phyloP scores from a whole-genome alignment of 2,329 filamentous ascomycete genomes.

The Chrysosphaeria jannelii region DNA sequence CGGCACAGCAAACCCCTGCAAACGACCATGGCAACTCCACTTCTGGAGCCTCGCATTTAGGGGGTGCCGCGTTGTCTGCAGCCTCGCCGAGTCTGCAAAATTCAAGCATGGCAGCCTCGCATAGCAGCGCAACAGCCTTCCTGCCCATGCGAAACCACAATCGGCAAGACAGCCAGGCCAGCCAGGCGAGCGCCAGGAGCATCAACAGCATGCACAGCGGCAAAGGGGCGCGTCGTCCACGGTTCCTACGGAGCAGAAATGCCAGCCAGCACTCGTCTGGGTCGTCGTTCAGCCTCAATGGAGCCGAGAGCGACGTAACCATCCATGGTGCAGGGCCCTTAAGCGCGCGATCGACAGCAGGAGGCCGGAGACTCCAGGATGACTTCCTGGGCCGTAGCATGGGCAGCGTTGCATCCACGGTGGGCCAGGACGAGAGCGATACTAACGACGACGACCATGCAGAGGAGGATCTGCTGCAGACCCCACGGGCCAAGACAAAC shows the following conservation, averaged over 20 bases:
- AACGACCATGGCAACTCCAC: background rate
- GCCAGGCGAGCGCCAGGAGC: conserved; percentile 10
- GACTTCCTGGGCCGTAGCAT: conserved; percentile 45
- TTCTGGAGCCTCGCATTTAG: background rate
- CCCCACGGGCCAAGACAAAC: conserved; percentile 33
- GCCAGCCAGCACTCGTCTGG: conserved; percentile 28
- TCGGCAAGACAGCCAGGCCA: conserved; percentile 1
- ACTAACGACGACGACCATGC: conserved; percentile 11
- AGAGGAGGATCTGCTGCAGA: conserved; percentile 30
- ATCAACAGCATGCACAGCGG: conserved; percentile 6
- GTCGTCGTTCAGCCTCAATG: conserved; percentile 27
- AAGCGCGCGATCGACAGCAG: conserved; percentile 16
- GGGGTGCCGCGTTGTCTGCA: background rate
- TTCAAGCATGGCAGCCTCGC: background rate
- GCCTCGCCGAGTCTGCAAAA: background rate
- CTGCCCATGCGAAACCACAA: conserved; percentile 8
- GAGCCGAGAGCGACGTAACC: conserved; percentile 43
- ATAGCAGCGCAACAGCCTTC: too few relatives aligned
- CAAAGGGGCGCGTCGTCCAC: conserved; percentile 15
- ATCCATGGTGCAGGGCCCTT: conserved; percentile 39
- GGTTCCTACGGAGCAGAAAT: conserved; percentile 25
- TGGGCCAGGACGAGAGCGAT: conserved; percentile 8
- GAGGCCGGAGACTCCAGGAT: conserved; percentile 18
- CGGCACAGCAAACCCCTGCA: background rate
- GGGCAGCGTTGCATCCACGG: conserved; percentile 62